Conservation (phyloP, 148 eudicot species). For the Euryodendron excelsum region DNA sequence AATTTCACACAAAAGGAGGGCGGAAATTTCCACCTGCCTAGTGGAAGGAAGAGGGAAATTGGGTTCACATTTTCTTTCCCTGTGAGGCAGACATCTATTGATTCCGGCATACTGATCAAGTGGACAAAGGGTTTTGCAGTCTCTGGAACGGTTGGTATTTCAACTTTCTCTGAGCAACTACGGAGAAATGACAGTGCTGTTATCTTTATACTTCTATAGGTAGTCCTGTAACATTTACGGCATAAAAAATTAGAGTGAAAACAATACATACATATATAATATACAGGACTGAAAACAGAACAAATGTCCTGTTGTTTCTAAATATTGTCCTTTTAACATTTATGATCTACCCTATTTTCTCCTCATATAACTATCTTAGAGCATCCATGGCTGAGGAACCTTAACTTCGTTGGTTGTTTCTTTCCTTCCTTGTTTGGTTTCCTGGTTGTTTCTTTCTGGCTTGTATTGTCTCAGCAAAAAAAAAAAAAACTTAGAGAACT, state of each 20-base stretch:
- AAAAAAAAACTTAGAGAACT: too few species aligned
- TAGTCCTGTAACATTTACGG: background rate
- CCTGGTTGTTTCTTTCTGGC: too few species aligned
- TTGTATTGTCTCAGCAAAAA: too few species aligned
- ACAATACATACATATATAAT: background rate
- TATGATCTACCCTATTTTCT: too few species aligned
- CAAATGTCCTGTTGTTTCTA: background rate
- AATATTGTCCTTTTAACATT: too few species aligned
- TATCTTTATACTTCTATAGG: background rate
- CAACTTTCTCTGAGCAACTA: too few species aligned
- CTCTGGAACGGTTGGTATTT: slow-evolving; percentile 59
- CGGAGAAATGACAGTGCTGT: too few species aligned
- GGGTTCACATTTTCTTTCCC: slow-evolving; percentile 91
- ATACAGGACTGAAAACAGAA: background rate
- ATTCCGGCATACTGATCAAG: slow-evolving; percentile 67
- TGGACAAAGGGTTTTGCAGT: slow-evolving; percentile 89
- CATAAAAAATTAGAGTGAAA: background rate
- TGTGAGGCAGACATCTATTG: slow-evolving; percentile 71
- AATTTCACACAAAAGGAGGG: slow-evolving; percentile 55
- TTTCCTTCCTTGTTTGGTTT: too few species aligned
- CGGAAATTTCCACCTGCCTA: slow-evolving; percentile 36
- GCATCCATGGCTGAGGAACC: too few species aligned
- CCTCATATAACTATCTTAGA: too few species aligned
- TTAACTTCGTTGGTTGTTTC: too few species aligned
- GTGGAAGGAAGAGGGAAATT: slow-evolving; percentile 57